phyloP scores from a whole-genome alignment of 78 protist genomes.

The Trichosphaerium sp. region DNA sequence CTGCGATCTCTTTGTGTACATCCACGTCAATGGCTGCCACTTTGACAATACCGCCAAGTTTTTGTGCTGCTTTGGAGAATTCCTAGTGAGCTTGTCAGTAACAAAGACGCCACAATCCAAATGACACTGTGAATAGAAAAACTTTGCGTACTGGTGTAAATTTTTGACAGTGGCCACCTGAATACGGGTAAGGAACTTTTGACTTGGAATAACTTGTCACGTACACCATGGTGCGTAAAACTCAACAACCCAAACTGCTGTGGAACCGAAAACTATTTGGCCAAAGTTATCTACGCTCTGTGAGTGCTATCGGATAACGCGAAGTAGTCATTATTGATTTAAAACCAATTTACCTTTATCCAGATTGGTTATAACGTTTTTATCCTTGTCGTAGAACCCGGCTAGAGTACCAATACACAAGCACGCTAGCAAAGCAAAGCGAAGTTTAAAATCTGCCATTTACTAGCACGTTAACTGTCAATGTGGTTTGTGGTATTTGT shows the following conservation, averaged over 20 bases:
- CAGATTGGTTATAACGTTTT: too few species aligned
- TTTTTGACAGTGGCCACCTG: conserved; percentile 40
- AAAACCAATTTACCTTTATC: too few species aligned
- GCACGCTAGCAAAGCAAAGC: too few species aligned
- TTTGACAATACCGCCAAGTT: conserved; percentile 30
- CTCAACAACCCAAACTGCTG: conserved; percentile 40
- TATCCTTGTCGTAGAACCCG: too few species aligned
- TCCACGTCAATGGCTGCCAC: conserved; percentile 57
- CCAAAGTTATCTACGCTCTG: conserved; percentile 40
- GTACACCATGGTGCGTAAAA: conserved; percentile 50
- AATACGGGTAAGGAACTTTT: not conserved
- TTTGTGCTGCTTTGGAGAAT: conserved; percentile 28
- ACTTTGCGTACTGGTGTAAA: conserved; percentile 23
- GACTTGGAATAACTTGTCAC: not conserved
- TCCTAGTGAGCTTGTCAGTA: not conserved
- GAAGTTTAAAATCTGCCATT: too few species aligned
- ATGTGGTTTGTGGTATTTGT: too few species aligned
- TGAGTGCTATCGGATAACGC: too few species aligned
- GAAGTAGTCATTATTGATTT: too few species aligned
- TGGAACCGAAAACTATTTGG: conserved; percentile 6
- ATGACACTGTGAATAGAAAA: not conserved
- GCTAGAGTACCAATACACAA: too few species aligned
- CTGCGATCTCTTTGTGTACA: conserved; percentile 47
- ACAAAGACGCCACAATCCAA: not conserved
- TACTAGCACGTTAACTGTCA: too few species aligned